A percentile compares a stretch with the other conserved stretches of the same genome.
Evolutionary conservation across 2,329 filamentous ascomycete species (phyloP).

Genomic region (Claviceps sp.): DNA sequence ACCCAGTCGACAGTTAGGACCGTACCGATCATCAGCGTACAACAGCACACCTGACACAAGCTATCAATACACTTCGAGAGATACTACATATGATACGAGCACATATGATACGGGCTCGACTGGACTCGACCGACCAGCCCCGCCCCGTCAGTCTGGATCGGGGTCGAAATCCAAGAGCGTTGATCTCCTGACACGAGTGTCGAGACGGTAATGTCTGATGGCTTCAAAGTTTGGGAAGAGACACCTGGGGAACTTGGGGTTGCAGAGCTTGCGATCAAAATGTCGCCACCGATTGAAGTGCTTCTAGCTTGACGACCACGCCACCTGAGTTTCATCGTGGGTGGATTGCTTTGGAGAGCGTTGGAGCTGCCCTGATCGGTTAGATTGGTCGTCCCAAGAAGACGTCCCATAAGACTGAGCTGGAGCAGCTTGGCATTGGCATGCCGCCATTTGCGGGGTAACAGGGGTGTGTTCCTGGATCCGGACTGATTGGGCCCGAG

Average conservation of each 20-base stretch:
- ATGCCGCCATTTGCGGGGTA: background rate
- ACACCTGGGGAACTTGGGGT: background rate
- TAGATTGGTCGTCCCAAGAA: too few species aligned
- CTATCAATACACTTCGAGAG: conserved; percentile 20
- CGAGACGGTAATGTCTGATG: conserved; percentile 28
- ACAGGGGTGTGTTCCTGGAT: background rate
- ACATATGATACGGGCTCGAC: conserved; percentile 20
- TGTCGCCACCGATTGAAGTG: too few species aligned
- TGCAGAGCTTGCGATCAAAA: too few species aligned
- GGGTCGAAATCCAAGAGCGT: conserved; percentile 49
- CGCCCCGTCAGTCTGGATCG: conserved; percentile 37
- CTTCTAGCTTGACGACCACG: too few species aligned
- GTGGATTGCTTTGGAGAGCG: too few species aligned
- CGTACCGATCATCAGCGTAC: conserved; percentile 27
- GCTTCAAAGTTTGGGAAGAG: background rate
- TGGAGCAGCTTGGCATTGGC: background rate
- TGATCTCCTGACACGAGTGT: conserved; percentile 48
- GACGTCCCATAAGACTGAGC: background rate
- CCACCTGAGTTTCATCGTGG: too few species aligned
- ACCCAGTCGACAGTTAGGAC: conserved; percentile 32
- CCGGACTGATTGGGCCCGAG: background rate
- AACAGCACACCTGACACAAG: conserved; percentile 33
- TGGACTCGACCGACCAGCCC: conserved; percentile 41
- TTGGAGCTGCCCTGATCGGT: background rate
- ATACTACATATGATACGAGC: conserved; percentile 24